A percentile compares a stretch with the other conserved stretches of the same genome.
Evolutionary conservation across 306 rosid species (phyloP).

Genomic region (Pueraria montana): DNA sequence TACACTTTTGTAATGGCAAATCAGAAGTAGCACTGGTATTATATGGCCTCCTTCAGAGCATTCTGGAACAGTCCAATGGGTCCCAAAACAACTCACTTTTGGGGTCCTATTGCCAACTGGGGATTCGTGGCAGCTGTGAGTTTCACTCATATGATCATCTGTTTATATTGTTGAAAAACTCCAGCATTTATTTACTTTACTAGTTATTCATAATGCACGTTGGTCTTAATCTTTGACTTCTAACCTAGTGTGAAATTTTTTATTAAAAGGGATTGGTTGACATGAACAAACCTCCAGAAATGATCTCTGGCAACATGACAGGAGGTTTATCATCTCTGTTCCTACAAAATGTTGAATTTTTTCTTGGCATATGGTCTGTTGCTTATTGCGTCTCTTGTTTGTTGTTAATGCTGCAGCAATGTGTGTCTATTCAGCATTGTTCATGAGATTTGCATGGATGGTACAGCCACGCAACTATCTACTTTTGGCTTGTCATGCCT

Average conservation of each 20-base stretch:
- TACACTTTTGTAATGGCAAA: slow-evolving; percentile 37
- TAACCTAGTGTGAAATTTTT: slow-evolving; percentile 21
- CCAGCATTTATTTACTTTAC: slow-evolving; percentile 15
- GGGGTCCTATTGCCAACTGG: slow-evolving; percentile 99
- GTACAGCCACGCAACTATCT: slow-evolving; percentile 76
- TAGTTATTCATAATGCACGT: neutral
- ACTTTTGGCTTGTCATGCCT: slow-evolving; percentile 73
- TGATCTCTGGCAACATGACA: slow-evolving; percentile 97
- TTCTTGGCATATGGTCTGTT: neutral
- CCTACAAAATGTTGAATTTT: neutral
- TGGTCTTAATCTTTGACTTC: slow-evolving; percentile 10
- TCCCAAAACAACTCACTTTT: slow-evolving; percentile 96
- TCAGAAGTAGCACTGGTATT: slow-evolving; percentile 38
- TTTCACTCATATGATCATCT: slow-evolving; percentile 35
- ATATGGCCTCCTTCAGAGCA: slow-evolving; percentile 84
- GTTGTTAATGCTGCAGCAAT: slow-evolving; percentile 61
- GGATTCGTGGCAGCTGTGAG: slow-evolving; percentile 97
- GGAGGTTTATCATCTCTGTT: slow-evolving; percentile 62
- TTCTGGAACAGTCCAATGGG: slow-evolving; percentile 93
- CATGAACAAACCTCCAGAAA: slow-evolving; percentile 90
- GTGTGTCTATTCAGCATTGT: slow-evolving; percentile 76
- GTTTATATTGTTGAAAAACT: neutral
- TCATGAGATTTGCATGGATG: slow-evolving; percentile 91
- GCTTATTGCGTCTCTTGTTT: slow-evolving; percentile 16
- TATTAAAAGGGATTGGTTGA: slow-evolving; percentile 82